These are phyloP conservation scores for Diaporthe citriasiana DNA, from an alignment of 2,329 filamentous ascomycete genomes.

Conservation along the genomic window DNA sequence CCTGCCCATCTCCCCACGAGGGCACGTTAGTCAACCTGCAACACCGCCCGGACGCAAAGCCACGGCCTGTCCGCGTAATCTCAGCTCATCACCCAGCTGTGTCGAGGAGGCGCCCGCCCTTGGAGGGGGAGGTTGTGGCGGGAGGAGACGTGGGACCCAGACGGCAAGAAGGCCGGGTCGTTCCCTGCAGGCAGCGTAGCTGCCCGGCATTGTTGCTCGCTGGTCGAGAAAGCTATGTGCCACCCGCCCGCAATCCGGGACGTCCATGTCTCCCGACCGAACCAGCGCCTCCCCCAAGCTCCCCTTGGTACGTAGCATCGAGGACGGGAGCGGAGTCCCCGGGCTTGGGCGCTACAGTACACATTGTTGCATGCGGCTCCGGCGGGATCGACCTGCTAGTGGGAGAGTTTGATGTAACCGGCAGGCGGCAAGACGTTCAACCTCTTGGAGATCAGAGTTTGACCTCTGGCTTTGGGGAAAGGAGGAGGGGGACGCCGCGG, in stretches of 20 bases:
- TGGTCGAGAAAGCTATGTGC: neutral
- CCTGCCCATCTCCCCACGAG: neutral
- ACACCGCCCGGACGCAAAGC: conserved; percentile 21
- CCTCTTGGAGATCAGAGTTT: conserved; percentile 21
- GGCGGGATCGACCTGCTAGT: conserved; percentile 20
- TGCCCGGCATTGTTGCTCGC: neutral
- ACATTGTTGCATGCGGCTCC: conserved; percentile 6
- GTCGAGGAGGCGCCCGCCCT: neutral
- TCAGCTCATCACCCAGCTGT: neutral
- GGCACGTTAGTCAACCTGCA: neutral
- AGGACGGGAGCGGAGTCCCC: neutral
- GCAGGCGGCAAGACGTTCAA: neutral
- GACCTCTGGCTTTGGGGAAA: neutral
- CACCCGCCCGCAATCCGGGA: conserved; percentile 3
- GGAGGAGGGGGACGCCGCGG: neutral
- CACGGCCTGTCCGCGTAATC: conserved; percentile 18
- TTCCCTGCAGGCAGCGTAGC: neutral
- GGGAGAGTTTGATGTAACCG: neutral
- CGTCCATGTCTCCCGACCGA: conserved; percentile 4
- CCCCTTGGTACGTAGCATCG: conserved; percentile 4
- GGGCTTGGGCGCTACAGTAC: neutral
- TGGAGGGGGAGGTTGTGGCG: neutral
- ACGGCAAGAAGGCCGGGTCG: neutral
- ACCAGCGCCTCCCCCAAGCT: neutral
- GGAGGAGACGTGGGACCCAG: conserved; percentile 5